Evolutionary conservation across 2,329 filamentous ascomycete genomes (phyloP), one percentile per base, ranked within the genome.

Genomic region (Trichocomaceae sp.): DNA sequence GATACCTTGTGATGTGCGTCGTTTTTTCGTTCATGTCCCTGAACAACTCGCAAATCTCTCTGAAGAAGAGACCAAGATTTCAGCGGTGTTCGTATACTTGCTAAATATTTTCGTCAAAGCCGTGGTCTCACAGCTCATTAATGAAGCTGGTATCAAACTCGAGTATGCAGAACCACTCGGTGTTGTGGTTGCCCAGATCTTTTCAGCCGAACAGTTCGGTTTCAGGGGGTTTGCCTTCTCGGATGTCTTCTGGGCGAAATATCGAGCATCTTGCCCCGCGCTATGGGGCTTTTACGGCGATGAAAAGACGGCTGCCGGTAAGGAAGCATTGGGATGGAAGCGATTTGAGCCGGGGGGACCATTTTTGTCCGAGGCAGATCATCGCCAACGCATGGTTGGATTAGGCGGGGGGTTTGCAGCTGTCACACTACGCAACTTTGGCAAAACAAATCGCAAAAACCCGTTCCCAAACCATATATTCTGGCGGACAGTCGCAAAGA

Each of bases 181-280:
- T n/a, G 82, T 92, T 22, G 77, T 91, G 22, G 79, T 85, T 1
- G 86, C 86, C 6, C 83, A 85, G 59, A 79, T 95, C 29, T 92
- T 95, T 67, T 86, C 87, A 1, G 78, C 81, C 51, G 77, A 82
- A 17, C 78, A 82, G 15, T 87, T 88, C 64, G 76, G 80, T 52
- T 87, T 84, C 78, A 80, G 84, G 50, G 85, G 83, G 8, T 72
- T 80, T 47, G 80, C 85, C 1, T 77, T 95, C 56, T 85, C 90
- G 51, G 88, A 95, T 66, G 88, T 97, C 57, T 77, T 97, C 29
- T 85, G 95, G 64, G 86, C 91, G 53, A 96, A 97, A 70, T 87
- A 88, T 64, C 84, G 90, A 57, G 78, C 87, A 15, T 78, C 83
- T 3, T 95, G 90, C 63, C 92, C 93, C 0, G 85, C 90, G 1